phyloP scores from a whole-genome alignment of 148 eudicot genomes.

The Rhododendron molle region DNA sequence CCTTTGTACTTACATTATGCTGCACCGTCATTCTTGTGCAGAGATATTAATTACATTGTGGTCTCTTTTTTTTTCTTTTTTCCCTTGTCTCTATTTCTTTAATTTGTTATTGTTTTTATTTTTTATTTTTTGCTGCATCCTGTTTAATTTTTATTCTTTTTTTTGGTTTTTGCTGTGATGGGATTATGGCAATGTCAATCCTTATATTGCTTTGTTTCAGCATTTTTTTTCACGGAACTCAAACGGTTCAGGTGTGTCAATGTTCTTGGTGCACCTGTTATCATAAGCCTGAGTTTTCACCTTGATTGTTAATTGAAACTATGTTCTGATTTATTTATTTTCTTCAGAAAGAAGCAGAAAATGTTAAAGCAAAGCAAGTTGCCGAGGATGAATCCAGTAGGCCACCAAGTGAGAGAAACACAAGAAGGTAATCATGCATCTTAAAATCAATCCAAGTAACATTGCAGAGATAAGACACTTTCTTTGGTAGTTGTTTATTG shows the following conservation, averaged over 20 bases:
- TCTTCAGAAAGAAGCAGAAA: constrained; percentile 71
- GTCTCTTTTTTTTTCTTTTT: not conserved
- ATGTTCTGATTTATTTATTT: not conserved
- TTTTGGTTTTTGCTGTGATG: not conserved
- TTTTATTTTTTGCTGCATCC: not conserved
- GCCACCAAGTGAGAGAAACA: constrained; percentile 43
- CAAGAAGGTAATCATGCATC: constrained; percentile 54
- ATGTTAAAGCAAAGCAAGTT: constrained; percentile 31
- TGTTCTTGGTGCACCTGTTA: not conserved
- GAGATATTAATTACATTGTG: not conserved
- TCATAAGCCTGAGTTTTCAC: constrained; percentile 2
- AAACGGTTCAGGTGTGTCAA: not conserved
- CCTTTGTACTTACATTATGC: not conserved
- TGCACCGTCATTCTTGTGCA: not conserved
- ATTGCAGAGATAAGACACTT: not conserved
- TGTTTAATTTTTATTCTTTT: not conserved
- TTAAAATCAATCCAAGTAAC: not conserved
- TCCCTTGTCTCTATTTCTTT: not conserved
- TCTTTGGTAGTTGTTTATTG: not conserved
- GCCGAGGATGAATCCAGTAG: constrained; percentile 35
- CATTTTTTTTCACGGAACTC: not conserved
- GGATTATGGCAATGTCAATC: not conserved
- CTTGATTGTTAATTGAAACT: constrained; percentile 12
- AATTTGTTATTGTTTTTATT: not conserved
- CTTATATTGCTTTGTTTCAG: not conserved